Evolutionary conservation across 345 rosid species (phyloP), one percentile per base, ranked within the genome.

Genomic region (Eucalyptus curtisii): DNA sequence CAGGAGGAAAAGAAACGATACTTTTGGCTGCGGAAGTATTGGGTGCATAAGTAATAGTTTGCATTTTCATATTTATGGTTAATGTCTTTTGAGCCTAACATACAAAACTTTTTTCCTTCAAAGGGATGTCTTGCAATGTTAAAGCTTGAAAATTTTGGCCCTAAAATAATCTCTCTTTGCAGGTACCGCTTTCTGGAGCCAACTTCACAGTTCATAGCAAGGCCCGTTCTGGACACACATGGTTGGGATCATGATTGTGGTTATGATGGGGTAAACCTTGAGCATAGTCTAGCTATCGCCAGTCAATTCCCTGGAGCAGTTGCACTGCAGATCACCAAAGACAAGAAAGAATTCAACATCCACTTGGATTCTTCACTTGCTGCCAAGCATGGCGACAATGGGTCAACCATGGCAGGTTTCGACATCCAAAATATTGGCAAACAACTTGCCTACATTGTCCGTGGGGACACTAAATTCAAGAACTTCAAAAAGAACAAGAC

Each of bases 181-280:
- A 90, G 91, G 95, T 97, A 96, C 91, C 95, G 99, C 37, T 96
- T 95, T 88, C 92, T 97, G 94, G 98, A 97, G 87, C 98, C 96
- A 76, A 94, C 95, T 89, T 95, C 98, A 24, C 98, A 95, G 94
- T 94, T 97, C 87, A 86, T 97, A 88, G 96, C 96, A 25, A 94
- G 99, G 96, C 98, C 99, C 19, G 98, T 97, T 48, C 90, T 96
- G 89, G 99, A 97, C 92, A 93, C 96, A 86, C 98, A 97, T 90
- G 97, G 99, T 71, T 97, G 99, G 99, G 99, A 97, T 92, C 99
- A 97, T 94, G 99, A 97, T 90, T 96, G 97, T 91, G 99, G 99
- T 47, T 96, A 97, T 89, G 99, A 97, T 52, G 99, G 99, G 16
- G 98, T 96, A 76, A 97, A 96, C 86, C 89, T 97, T 4, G 99